These are phyloP conservation scores for Hypomontagnella submonticulosa DNA, from an alignment of 495 filamentous ascomycete genomes.

Conservation along the genomic window DNA sequence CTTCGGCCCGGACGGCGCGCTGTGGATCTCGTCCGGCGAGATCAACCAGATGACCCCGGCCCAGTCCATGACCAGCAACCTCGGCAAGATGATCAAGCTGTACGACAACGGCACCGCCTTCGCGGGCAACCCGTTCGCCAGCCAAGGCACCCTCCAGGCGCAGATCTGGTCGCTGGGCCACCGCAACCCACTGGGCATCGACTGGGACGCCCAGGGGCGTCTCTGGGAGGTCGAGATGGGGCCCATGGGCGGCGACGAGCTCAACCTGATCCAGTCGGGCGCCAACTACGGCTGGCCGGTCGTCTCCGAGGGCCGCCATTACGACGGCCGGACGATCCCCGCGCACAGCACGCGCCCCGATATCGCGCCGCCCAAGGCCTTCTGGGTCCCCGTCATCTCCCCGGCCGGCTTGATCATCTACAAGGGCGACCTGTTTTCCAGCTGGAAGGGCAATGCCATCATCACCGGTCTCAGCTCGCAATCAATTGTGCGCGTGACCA, in stretches of 20 bases:
- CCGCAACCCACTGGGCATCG: constrained; percentile 54
- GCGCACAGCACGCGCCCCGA: constrained; percentile 51
- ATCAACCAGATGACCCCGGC: constrained; percentile 50
- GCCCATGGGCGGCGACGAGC: constrained; percentile 53
- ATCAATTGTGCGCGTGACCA: constrained; percentile 47
- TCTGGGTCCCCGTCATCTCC: constrained; percentile 53
- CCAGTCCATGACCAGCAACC: constrained; percentile 52
- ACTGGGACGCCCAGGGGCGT: constrained; percentile 51
- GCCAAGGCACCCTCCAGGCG: constrained; percentile 44
- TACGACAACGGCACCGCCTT: constrained; percentile 51
- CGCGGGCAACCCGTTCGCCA: constrained; percentile 51
- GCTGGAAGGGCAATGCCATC: constrained; percentile 53
- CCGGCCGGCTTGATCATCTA: constrained; percentile 52
- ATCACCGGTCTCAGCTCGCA: constrained; percentile 48
- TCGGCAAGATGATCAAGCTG: constrained; percentile 51
- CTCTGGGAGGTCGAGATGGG: constrained; percentile 56
- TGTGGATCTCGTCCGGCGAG: constrained; percentile 54
- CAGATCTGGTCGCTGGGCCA: constrained; percentile 51
- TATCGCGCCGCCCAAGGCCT: constrained; percentile 49
- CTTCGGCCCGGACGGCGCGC: constrained; percentile 47
- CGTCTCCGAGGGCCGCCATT: constrained; percentile 50
- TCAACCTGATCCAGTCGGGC: constrained; percentile 51
- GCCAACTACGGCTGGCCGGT: constrained; percentile 53
- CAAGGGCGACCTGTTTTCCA: constrained; percentile 51
- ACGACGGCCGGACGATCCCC: constrained; percentile 51